Percentiles rank a stretch among this genome's conserved stretches.
These are phyloP conservation scores for Clavariopsis aquatica DNA, from an alignment of 495 filamentous ascomycete genomes.

Conservation along the genomic window DNA sequence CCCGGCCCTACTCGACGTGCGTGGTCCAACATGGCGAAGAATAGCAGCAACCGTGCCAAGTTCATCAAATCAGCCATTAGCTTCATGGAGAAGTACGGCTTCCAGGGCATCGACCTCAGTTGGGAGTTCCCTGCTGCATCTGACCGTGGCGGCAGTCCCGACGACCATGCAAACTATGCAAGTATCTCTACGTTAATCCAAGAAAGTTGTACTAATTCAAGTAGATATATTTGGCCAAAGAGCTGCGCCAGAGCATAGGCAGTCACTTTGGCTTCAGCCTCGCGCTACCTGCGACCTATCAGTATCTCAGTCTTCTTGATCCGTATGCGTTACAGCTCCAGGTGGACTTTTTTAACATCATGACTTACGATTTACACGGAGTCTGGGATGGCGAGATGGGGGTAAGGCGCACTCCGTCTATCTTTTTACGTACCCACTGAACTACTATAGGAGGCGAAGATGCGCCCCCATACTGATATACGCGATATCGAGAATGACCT, in stretches of 20 bases:
- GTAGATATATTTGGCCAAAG: conserved; percentile 43
- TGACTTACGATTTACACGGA: conserved; percentile 53
- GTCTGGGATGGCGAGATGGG: conserved; percentile 37
- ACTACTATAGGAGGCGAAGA: conserved; percentile 15
- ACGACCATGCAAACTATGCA: conserved; percentile 42
- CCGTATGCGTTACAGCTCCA: conserved; percentile 45
- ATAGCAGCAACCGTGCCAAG: conserved; percentile 39
- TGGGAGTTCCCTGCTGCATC: conserved; percentile 57
- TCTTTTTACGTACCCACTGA: conserved; percentile 15
- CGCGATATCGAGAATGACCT: conserved; percentile 45
- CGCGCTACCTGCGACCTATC: conserved; percentile 44
- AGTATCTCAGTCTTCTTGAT: conserved; percentile 53
- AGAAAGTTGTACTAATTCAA: neutral
- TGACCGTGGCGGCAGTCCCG: conserved; percentile 43
- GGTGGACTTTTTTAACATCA: conserved; percentile 55
- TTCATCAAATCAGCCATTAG: conserved; percentile 50
- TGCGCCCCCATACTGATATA: conserved; percentile 46
- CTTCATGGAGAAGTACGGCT: conserved; percentile 54
- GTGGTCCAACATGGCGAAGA: conserved; percentile 6
- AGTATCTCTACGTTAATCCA: too few species aligned
- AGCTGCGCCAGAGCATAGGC: conserved; percentile 47
- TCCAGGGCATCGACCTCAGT: conserved; percentile 61
- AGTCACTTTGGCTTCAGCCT: conserved; percentile 46
- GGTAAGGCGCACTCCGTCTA: neutral
- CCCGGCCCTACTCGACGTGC: neutral